Conservation (phyloP, 2,329 filamentous ascomycete species). For the Byssochlamys sp. region DNA sequence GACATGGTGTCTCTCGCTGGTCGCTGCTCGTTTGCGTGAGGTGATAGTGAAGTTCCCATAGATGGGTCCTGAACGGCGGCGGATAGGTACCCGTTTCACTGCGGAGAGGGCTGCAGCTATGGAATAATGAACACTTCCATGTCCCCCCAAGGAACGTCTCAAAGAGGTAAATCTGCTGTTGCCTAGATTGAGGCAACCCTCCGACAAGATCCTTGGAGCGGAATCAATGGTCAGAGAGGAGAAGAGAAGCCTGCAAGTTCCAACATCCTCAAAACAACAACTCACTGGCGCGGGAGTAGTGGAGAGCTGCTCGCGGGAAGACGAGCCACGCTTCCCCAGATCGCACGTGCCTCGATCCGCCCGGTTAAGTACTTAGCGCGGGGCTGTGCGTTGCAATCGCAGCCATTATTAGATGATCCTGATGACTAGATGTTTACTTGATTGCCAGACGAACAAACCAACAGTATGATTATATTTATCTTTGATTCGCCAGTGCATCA, state of each 20-base stretch:
- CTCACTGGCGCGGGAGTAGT: not conserved
- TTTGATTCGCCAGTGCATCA: not conserved
- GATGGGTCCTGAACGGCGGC: not conserved
- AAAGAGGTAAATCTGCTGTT: not conserved
- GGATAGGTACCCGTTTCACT: not conserved
- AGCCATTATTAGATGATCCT: not conserved
- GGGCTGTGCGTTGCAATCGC: not conserved
- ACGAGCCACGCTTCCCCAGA: not conserved
- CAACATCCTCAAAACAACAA: not conserved
- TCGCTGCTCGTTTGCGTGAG: not conserved
- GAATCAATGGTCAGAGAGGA: conserved; percentile 4
- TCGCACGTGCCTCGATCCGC: not conserved
- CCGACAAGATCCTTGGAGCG: not conserved
- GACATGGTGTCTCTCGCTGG: not conserved
- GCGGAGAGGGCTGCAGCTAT: not conserved
- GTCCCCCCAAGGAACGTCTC: not conserved
- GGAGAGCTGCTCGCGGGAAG: not conserved
- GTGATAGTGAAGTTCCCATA: not conserved
- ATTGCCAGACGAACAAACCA: not conserved
- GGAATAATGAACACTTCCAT: not conserved
- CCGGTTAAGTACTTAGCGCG: not conserved
- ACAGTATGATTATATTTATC: not conserved
- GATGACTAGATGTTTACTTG: not conserved
- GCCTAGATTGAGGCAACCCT: not conserved
- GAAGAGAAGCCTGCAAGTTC: not conserved